Percentiles rank a stretch among this genome's conserved stretches.
Conservation (phyloP, 2,329 filamentous ascomycete species). For the Colletotrichum karsti region DNA sequence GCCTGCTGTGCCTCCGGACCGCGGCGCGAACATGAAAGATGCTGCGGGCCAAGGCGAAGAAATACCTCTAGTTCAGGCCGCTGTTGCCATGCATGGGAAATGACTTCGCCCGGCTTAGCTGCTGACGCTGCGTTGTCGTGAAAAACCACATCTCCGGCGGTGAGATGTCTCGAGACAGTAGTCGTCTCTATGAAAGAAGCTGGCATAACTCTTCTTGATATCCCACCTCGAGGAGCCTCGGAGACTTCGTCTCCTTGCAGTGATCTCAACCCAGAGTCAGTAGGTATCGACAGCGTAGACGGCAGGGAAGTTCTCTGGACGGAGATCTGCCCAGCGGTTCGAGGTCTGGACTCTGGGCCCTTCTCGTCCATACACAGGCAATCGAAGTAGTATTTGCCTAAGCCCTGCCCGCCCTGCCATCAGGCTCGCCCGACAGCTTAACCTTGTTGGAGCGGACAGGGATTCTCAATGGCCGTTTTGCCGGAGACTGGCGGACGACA, state of each 20-base stretch:
- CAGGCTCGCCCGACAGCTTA: constrained; percentile 12
- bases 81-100: constrained; percentile 11
- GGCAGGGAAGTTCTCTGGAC: neutral
- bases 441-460: constrained; percentile 3
- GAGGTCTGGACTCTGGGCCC: constrained; percentile 8
- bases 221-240: neutral
- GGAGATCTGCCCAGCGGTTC: neutral
- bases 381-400: neutral
- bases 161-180: neutral
- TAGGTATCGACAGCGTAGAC: constrained; percentile 6
- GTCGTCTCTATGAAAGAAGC: neutral
- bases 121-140: neutral
- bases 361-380: neutral
- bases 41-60: neutral
- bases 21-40: neutral
- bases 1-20: constrained; percentile 17
- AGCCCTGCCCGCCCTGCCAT: neutral
- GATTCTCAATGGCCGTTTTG: neutral
- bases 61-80: neutral
- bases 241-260: neutral
- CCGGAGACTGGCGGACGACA: neutral
- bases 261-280: neutral
- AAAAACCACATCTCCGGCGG: neutral
- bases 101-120: constrained; percentile 6
- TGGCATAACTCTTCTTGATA: neutral